phyloP scores from a whole-genome alignment of 257 asterid species.

The Thymus quinquecostatus region DNA sequence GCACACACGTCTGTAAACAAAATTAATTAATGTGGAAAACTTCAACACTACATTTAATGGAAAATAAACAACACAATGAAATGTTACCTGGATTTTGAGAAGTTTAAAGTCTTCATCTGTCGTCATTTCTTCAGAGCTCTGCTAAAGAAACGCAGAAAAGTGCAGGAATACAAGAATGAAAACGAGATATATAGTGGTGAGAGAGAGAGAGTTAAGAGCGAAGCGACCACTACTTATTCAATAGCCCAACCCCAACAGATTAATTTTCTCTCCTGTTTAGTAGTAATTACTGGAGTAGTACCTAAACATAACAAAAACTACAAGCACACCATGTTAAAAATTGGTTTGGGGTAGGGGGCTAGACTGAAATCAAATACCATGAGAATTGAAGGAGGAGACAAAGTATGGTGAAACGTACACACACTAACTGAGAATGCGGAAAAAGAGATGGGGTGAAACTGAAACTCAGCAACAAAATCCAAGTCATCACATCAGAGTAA shows the following conservation, averaged over 20 bases:
- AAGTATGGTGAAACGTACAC: background rate
- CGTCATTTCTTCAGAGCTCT: constrained; percentile 55
- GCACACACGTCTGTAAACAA: constrained; percentile 65
- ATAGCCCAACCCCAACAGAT: too few relatives aligned
- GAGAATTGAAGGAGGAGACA: background rate
- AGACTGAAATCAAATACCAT: too few relatives aligned
- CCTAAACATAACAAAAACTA: too few relatives aligned
- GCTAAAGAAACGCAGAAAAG: constrained; percentile 31
- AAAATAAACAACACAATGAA: background rate
- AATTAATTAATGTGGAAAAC: background rate
- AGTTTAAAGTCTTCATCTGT: constrained; percentile 88
- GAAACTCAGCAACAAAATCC: constrained; percentile 22
- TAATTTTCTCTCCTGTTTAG: too few relatives aligned
- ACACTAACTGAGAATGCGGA: constrained; percentile 12
- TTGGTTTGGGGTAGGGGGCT: too few relatives aligned
- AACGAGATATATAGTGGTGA: background rate
- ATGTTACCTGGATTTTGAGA: constrained; percentile 81
- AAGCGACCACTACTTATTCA: too few relatives aligned
- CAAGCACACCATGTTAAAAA: too few relatives aligned
- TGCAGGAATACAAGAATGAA: background rate
- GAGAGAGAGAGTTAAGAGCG: background rate
- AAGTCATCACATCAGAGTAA: constrained; percentile 14
- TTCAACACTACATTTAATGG: background rate
- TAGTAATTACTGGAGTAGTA: too few relatives aligned
- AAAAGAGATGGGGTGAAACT: background rate